Base-by-base conservation (phyloP, 2,329 filamentous ascomycete genomes). In the Coniella lustricola region DNA sequence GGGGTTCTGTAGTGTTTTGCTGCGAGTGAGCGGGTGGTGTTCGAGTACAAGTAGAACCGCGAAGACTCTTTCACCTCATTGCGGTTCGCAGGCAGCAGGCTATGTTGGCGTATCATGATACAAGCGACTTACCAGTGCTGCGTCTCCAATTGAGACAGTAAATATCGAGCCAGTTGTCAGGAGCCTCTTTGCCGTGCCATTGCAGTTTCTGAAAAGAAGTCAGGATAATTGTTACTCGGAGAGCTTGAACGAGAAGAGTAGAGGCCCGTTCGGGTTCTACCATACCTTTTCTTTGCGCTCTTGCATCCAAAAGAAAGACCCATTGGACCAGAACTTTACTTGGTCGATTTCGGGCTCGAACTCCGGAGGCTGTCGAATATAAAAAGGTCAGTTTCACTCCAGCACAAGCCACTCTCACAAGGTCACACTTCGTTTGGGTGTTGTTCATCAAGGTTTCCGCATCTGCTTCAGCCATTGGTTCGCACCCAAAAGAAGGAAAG, bases 101-200 rank as follows among this genome's bases (percentile, higher is more conserved):
- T n/a, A n/a, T n/a, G n/a, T n/a, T n/a, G n/a, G n/a, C n/a, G n/a
- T n/a, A n/a, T n/a, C n/a, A n/a, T n/a, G n/a, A n/a, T n/a, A n/a
- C n/a, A n/a, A n/a, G n/a, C n/a, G 3, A 39, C 50, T 35, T 25
- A 42, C 50, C 17, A 9, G 32, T 49, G 20, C 46, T 52, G 38
- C 50, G 41, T 16, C 22, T 49, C 50, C 46, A 52, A 25, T 39
- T 52, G 25, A 52, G 43, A 20, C 50, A 52, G 20, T 49, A 49
- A 3, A 62, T 61, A 17, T 56, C 51, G 10, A 62, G 54, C 25
- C 61, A 58, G 16, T 57, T 58, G 21, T 57, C 51, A 1, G 58
- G 60, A 31, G 57, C 55, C 5, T 59, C 46, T 33, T 61, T 45
- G 1, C 49, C 49, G 22, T 49, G 41, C 9, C 35, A 49, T 34